Conservation (phyloP, 2,329 filamentous ascomycete species). For the Exophiala calicioides region DNA sequence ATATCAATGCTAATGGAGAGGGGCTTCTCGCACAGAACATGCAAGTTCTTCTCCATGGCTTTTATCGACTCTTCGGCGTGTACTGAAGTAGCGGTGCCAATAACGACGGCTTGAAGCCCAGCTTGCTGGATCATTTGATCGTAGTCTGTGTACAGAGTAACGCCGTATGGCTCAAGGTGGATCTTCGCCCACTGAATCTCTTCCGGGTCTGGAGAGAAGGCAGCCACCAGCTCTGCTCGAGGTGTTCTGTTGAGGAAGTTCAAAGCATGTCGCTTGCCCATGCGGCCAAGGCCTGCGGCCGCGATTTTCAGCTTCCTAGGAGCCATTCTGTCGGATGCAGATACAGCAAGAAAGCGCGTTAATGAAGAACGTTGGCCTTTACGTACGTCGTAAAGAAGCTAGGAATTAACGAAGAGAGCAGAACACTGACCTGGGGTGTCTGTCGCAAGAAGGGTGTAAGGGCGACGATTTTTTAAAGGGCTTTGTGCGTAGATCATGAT, state of each 20-base stretch:
- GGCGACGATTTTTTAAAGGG: too few relatives aligned
- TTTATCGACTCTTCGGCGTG: constrained; percentile 61
- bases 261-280: constrained; percentile 49
- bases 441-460: too few relatives aligned
- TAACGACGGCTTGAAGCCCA: constrained; percentile 57
- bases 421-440: too few relatives aligned
- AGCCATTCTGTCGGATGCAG: too few relatives aligned
- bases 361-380: too few relatives aligned
- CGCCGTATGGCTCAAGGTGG: constrained; percentile 54
- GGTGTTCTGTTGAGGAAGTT: constrained; percentile 51
- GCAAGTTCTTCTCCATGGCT: constrained; percentile 56
- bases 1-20: constrained; percentile 59
- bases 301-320: too few relatives aligned
- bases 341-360: too few relatives aligned
- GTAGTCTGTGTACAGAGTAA: constrained; percentile 55
- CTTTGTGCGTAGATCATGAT: too few relatives aligned
- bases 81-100: constrained; percentile 58
- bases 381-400: too few relatives aligned
- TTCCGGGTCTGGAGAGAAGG: constrained; percentile 46
- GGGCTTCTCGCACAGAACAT: constrained; percentile 60
- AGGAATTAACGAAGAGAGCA: too few relatives aligned
- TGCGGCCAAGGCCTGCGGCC: constrained; percentile 52
- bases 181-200: constrained; percentile 54
- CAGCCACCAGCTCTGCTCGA: constrained; percentile 51
- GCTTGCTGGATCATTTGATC: constrained; percentile 58